A percentile compares a stretch with the other conserved stretches of the same genome.
phyloP scores from a whole-genome alignment of 768 basidiomycete genomes.

The Auriscalpium microsporum region DNA sequence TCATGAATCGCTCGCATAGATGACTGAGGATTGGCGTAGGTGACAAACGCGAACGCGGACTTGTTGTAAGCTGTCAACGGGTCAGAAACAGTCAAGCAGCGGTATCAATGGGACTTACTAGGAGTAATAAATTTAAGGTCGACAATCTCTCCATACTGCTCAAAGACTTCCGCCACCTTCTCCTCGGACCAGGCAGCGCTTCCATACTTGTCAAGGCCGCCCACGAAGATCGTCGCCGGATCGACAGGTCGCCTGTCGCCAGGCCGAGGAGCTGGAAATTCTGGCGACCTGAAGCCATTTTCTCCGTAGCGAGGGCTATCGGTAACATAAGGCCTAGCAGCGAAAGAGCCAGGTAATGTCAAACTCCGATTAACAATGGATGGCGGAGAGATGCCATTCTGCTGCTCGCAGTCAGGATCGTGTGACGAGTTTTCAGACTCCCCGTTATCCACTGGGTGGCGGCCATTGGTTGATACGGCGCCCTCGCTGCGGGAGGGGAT shows the following conservation, averaged over 20 bases:
- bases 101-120: constrained; percentile 30
- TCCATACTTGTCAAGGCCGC: constrained; percentile 60
- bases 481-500: no score
- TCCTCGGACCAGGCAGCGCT: constrained; percentile 62
- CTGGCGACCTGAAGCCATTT: no score
- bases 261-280: no score
- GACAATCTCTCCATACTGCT: constrained; percentile 55
- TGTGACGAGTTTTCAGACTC: no score
- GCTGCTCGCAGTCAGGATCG: no score
- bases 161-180: constrained; percentile 50
- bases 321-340: no score
- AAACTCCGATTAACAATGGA: no score
- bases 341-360: no score
- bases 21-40: constrained; percentile 53
- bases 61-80: constrained; percentile 44
- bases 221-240: constrained; percentile 67
- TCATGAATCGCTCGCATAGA: constrained; percentile 59
- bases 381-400: no score
- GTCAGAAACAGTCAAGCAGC: neutral
- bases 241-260: constrained; percentile 28
- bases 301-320: no score
- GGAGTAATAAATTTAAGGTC: constrained; percentile 59
- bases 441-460: no score
- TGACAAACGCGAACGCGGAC: constrained; percentile 75
- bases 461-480: no score